Evolutionary conservation across 192 early-diverging fungal species (phyloP).

Genomic region (Oehlia diaphana): DNA sequence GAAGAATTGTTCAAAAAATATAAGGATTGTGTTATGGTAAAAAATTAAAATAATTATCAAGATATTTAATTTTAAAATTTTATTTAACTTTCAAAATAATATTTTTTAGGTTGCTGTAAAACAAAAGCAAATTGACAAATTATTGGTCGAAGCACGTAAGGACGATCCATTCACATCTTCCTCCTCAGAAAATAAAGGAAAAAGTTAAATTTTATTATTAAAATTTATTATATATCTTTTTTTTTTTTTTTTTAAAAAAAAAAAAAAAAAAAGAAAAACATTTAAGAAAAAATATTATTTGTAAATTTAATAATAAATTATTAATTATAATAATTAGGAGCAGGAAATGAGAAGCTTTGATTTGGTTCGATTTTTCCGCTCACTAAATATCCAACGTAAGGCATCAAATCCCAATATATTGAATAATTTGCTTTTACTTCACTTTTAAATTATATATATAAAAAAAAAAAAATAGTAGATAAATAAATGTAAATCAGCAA

Average conservation of each 20-base stretch:
- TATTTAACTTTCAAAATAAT: neutral
- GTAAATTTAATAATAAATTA: too few relatives aligned
- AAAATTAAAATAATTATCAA: neutral
- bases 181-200: neutral
- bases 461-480: neutral
- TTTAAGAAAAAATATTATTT: too few relatives aligned
- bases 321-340: slow-evolving; percentile 16
- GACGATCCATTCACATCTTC: slow-evolving; percentile 56
- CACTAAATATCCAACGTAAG: slow-evolving; percentile 71
- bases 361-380: slow-evolving; percentile 38
- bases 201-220: too few relatives aligned
- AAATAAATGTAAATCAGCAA: too few relatives aligned
- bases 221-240: too few relatives aligned
- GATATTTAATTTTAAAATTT: neutral
- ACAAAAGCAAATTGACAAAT: slow-evolving; percentile 82
- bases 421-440: slow-evolving; percentile 68
- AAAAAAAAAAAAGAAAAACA: too few relatives aligned
- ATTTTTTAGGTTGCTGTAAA: slow-evolving; percentile 63
- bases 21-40: slow-evolving; percentile 79
- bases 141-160: slow-evolving; percentile 82
- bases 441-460: slow-evolving; percentile 36
- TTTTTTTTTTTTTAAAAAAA: too few relatives aligned
- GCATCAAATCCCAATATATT: slow-evolving; percentile 81
- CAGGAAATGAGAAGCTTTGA: slow-evolving; percentile 34
- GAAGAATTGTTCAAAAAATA: slow-evolving; percentile 84